Base-by-base conservation (phyloP, 1,284 basidiomycete species). In the Papiliotrema flavescens region DNA sequence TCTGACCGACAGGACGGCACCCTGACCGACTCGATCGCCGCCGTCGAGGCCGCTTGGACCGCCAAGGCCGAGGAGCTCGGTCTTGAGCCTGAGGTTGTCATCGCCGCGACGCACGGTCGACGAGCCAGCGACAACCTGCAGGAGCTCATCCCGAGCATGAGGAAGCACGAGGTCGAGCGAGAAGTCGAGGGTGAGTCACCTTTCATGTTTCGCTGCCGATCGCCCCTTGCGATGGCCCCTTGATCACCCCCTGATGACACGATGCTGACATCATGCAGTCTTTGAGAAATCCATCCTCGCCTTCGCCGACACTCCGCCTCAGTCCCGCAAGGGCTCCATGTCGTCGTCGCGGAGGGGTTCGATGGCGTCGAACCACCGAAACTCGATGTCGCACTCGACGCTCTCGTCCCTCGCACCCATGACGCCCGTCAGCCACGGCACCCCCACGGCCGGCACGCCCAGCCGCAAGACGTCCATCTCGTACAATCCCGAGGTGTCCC, bases 21-120 rank as follows among this genome's bases (percentile, higher is more conserved):
- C 13, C 77, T 88, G 53, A 87, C 86, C 50, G 85, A 88, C 69
- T 87, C 85, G 26, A 88, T 88, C 67, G 78, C 83, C 23, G 87
- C 87, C 9, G 85, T 88, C 60, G 87, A 89, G 71, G 85, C 85
- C 6, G 87, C 87, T 7, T 89, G 87, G 87, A 82, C 82, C 35
- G 85, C 84, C 63, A 86, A 89, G 48, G 87, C 87, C 2, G 77
- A 78, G 42, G 85, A 87, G 70, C 81, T 87, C 45, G 84, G 83
- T 50, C 81, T 84, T 70, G 84, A 86, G 71, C 84, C 84, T 2
- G 62, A 66, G 55, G 79, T 81, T 54, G 83, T 86, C 57, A 86
- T 86, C 67, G 82, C 82, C 32, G 85, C 85, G 40, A 88, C 87
- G 14, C 87, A 89, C 70, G 87, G 87, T 66, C 85, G 87, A 68